Evolutionary conservation across 345 rosid genomes (phyloP), one percentile per base, ranked within the genome.

Genomic region (Ricinus communis): DNA sequence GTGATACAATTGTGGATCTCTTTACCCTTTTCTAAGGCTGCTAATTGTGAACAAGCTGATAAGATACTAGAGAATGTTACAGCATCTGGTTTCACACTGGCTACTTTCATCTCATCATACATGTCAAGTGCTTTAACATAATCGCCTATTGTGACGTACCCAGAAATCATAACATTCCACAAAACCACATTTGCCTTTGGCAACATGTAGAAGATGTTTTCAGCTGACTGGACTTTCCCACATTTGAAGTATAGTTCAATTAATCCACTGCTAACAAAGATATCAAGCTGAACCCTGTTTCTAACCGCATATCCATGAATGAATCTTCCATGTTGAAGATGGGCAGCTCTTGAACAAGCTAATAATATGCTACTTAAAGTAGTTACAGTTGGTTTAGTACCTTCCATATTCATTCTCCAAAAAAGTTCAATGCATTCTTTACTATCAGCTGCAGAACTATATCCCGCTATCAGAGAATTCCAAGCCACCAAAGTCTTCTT

Each of bases 111-210:
- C 31, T 71, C 68, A 63, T 76, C 80, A 51, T 83, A 81, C 33
- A 80, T 62, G 24, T 30, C 77, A 70, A 90, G 79, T 47, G 94
- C 90, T 52, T 90, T 72, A 28, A 84, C 77, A 70, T 82, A 87
- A 62, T 69, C 46, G 31, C 87, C 94, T 19, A 80, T 75, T 19
- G 79, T 13, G 27, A 82, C 82, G 71, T 81, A 85, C 27, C 91
- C 92, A 5, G 88, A 87, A 63, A 92, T 85, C 93, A 90, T 87
- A 62, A 82, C 85, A 33, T 89, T 91, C 95, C 91, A 85, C 13
- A 76, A 71, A 63, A 79, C 81, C 33, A 64, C 74, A 38, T 77
- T 63, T 18, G 49, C 57, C 66, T 66, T 83, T 30, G 75, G 72
- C 51, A 74, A 62, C 76, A 62, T 78, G 47, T 75, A 50, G 61